Base-by-base conservation (phyloP, 2,329 filamentous ascomycete species). In the Scleromitrula shiraiana region DNA sequence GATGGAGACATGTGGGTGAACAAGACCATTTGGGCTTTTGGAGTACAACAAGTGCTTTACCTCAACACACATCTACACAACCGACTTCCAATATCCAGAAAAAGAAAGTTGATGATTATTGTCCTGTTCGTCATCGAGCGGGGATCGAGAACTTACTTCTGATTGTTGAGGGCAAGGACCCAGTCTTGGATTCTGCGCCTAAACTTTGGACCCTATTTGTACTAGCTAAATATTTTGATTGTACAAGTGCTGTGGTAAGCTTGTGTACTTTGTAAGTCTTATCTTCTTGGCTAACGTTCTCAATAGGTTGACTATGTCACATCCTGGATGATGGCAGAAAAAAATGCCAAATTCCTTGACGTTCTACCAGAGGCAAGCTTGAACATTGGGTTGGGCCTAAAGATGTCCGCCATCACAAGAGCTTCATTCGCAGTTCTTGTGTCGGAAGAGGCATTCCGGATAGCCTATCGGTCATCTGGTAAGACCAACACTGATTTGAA, bases 201-300 rank as follows among this genome's bases (percentile, higher is more conserved):
- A 79, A 83, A 12, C 65, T 84, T 30, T 86, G 79, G 72, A 85
- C 82, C 0, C 70, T 85, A n/a, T 75, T 78, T 27, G 76, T 74
- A 3, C 63, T 86, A 7, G 76, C 79, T 7, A 76, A 77, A 50
- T 69, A 79, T 32, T 73, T 83, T 42, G 76, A 80, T 23, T 75
- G 77, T 47, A 60, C 63, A 2, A 53, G 56, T 4, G 60, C 69
- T 7, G 62, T 79, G 17, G 71, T 72, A 68, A 54, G 55, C 55
- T 19, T 14, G 37, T 17, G 7, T 12, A 17, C 10, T 35, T 15
- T 15, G 40, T n/a, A 14, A 46, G 19, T 17, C 15, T 10, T 19
- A 1, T n/a, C 15, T 29, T 61, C 1, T 46, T n/a, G 23, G 9
- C 41, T 45, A n/a, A 49, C 14, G 19, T 37, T 30, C 10, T 35